Percentiles rank a stretch among this genome's conserved stretches.
Evolutionary conservation across 108 stramenopile species (phyloP).

Genomic region (Cyclotella distinguenda): DNA sequence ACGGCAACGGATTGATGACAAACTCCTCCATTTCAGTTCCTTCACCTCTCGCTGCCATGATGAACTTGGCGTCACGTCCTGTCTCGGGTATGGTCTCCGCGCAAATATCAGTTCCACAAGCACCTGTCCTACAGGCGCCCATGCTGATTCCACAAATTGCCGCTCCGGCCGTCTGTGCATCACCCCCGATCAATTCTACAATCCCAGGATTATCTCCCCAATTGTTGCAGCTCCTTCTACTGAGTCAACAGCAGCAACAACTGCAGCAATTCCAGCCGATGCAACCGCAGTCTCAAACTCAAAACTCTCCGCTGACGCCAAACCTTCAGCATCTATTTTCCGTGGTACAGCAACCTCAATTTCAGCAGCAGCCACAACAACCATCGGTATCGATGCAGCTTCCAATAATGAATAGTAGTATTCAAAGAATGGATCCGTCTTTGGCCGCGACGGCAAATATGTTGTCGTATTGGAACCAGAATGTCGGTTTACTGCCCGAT

Average conservation of each 20-base stretch:
- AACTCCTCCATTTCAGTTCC: no score
- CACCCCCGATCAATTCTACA: not conserved
- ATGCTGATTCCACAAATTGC: not conserved
- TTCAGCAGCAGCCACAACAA: not conserved
- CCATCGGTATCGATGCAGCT: no score
- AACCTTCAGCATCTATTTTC: not conserved
- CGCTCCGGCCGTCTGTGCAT: not conserved
- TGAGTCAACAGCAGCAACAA: constrained; percentile 21
- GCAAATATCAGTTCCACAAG: no score
- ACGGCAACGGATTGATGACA: no score
- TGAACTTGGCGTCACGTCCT: no score
- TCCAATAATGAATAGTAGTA: no score
- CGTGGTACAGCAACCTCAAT: not conserved
- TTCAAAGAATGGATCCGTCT: not conserved
- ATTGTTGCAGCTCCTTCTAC: constrained; percentile 21
- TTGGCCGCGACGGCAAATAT: not conserved
- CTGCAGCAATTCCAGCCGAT: constrained; percentile 13
- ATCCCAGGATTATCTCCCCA: constrained; percentile 12
- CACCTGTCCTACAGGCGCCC: no score
- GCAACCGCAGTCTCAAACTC: constrained; percentile 13
- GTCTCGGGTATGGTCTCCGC: no score
- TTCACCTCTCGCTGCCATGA: not conserved
- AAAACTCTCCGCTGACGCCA: not conserved
- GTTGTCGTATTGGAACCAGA: constrained; percentile 5
- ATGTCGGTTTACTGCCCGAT: not conserved